Base-by-base conservation (phyloP, 495 filamentous ascomycete species). In the Trypethelium eluteriae region DNA sequence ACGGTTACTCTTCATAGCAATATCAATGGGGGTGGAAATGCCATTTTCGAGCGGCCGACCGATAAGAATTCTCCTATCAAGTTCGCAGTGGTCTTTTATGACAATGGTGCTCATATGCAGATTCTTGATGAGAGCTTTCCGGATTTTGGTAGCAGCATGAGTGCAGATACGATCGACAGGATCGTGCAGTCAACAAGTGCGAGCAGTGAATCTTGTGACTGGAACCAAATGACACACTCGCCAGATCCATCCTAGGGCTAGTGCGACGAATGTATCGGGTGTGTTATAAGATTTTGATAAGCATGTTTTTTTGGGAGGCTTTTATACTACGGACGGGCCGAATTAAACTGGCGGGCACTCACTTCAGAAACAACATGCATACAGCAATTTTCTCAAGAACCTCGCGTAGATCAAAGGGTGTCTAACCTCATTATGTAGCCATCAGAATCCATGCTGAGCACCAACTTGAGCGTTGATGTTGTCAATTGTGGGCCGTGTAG, bases 31-130 rank as follows among this genome's bases (percentile, higher is more conserved):
- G 86, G 86, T 39, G 79, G 81, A 66, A 83, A 81, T 5, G 83
- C 90, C 77, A 90, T 81, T 74, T 85, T 92, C 71, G 67, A 74
- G 34, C 82, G 89, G 12, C 89, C 89, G 10, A 79, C 77, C 3
- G 70, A 75, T 38, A 70, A 67, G 11, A 72, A 79, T 36, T 59
- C 53, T 7, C 53, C 53, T 6, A 80, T 88, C 62, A 88, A 84
- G 74, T 76, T 83, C 56, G 87, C 84, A 16, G 80, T 89, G 41
- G 76, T 89, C 32, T 84, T 88, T 70, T 74, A 81, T 35, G 75
- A 78, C 5, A 70, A 67, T 63, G 76, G 76, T 46, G 77, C 81
- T 41, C 74, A 77, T 47, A 79, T 81, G 50, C 72, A 79, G 66
- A 69, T 78, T 5, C 71, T 81, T 11, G 74, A 76, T 25, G 70